These are phyloP conservation scores for Aspergillus brasiliensis DNA, from an alignment of 2,329 filamentous ascomycete species.

Conservation along the genomic window DNA sequence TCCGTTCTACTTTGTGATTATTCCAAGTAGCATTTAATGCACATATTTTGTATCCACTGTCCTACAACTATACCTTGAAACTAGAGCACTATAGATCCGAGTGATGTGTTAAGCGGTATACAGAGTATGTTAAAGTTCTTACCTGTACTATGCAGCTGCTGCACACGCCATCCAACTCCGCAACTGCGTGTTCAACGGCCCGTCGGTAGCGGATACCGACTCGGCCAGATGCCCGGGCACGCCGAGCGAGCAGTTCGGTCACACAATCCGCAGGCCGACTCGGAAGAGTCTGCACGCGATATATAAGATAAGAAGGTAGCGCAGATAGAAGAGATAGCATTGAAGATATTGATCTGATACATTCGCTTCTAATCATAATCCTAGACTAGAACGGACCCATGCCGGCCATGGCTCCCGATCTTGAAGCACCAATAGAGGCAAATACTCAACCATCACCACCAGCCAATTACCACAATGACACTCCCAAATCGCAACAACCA, in stretches of 20 bases:
- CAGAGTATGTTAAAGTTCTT: too few species aligned
- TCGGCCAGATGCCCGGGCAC: background rate
- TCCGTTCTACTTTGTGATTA: constrained; percentile 4
- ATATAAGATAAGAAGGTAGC: constrained; percentile 19
- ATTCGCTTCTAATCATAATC: background rate
- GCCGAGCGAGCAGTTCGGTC: constrained; percentile 13
- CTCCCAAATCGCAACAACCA: too few species aligned
- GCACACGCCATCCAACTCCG: background rate
- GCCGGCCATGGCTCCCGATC: constrained; percentile 19
- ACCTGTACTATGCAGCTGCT: background rate
- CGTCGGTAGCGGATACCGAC: background rate
- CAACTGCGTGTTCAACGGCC: background rate
- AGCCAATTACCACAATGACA: too few species aligned
- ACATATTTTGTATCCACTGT: background rate
- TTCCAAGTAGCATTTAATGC: background rate
- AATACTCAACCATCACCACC: too few species aligned
- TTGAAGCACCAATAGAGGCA: constrained; percentile 10
- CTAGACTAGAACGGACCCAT: background rate
- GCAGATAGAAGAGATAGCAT: constrained; percentile 7
- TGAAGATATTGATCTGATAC: too few species aligned
- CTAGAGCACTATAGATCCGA: too few species aligned
- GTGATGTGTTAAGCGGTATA: too few species aligned
- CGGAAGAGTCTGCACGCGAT: constrained; percentile 11
- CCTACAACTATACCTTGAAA: background rate
- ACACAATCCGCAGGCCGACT: constrained; percentile 19